These are phyloP conservation scores for Pleurotus citrinopileatus DNA, from an alignment of 768 basidiomycete species.

Conservation along the genomic window DNA sequence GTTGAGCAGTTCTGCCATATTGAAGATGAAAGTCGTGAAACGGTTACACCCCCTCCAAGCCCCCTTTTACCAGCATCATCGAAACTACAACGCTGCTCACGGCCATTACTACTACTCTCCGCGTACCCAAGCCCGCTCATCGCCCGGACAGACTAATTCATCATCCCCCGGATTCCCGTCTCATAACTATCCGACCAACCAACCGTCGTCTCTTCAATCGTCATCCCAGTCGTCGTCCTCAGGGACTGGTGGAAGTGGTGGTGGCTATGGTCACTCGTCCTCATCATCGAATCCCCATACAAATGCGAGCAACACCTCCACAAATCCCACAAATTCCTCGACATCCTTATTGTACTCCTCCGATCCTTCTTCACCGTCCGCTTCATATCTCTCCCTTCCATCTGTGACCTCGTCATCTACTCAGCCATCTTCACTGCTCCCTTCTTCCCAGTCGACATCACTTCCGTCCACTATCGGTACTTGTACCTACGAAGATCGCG, in stretches of 20 bases:
- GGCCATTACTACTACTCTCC: too few relatives aligned
- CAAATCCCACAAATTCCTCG: neutral
- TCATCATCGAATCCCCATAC: neutral
- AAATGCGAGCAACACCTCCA: neutral
- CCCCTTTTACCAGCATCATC: too few relatives aligned
- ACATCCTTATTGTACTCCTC: neutral
- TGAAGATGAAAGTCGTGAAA: too few relatives aligned
- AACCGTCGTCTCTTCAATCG: neutral
- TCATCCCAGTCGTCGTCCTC: constrained; percentile 12
- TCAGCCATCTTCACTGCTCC: neutral
- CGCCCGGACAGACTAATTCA: too few relatives aligned
- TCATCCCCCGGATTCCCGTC: too few relatives aligned
- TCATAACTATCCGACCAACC: neutral
- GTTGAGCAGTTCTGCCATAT: too few relatives aligned
- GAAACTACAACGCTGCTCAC: too few relatives aligned
- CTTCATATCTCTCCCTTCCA: neutral
- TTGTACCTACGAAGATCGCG: neutral
- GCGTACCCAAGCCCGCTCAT: too few relatives aligned
- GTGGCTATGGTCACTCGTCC: neutral
- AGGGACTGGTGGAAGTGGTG: neutral
- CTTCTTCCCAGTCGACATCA: neutral
- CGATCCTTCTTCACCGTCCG: neutral
- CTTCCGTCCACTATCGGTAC: neutral
- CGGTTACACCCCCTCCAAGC: too few relatives aligned
- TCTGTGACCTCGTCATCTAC: neutral